A percentile compares a stretch with the other conserved stretches of the same genome.
Conservation (phyloP, 345 rosid genomes). For the Populus deltoides region DNA sequence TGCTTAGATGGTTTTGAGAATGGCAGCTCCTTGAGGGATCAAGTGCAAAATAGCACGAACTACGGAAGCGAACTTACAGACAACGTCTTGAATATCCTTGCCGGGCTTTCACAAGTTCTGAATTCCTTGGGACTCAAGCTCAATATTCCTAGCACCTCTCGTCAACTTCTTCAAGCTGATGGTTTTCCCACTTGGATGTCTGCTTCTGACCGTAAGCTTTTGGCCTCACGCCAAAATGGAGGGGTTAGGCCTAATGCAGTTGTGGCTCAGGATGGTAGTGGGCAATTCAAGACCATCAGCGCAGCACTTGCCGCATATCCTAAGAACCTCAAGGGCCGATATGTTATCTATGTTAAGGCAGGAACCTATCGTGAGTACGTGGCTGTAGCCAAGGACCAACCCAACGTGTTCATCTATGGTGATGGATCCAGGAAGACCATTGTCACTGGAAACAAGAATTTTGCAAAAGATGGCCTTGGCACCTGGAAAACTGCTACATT, state of each 20-base stretch:
- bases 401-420: slow-evolving; percentile 22
- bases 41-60: background rate
- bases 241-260: slow-evolving; percentile 16
- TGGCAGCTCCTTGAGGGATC: background rate
- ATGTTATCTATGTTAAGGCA: slow-evolving; percentile 24
- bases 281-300: slow-evolving; percentile 21
- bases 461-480: slow-evolving; percentile 7
- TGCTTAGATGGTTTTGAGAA: slow-evolving; percentile 26
- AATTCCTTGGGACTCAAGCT: slow-evolving; percentile 8
- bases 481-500: slow-evolving; percentile 33
- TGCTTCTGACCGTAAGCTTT: slow-evolving; percentile 14
- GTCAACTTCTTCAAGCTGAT: slow-evolving; percentile 8
- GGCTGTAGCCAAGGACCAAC: slow-evolving; percentile 1
- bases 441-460: slow-evolving; percentile 23
- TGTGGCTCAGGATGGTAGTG: slow-evolving; percentile 28
- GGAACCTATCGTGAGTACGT: slow-evolving; percentile 20
- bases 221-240: background rate
- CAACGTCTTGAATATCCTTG: slow-evolving; percentile 23
- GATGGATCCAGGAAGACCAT: slow-evolving; percentile 23
- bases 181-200: slow-evolving; percentile 30
- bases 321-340: background rate
- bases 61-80: slow-evolving; percentile 19
- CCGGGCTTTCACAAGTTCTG: slow-evolving; percentile 8
- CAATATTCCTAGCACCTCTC: background rate
- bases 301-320: slow-evolving; percentile 22